Conservation (phyloP, 768 basidiomycete genomes). For the Chalciporus pseudorubinellus region DNA sequence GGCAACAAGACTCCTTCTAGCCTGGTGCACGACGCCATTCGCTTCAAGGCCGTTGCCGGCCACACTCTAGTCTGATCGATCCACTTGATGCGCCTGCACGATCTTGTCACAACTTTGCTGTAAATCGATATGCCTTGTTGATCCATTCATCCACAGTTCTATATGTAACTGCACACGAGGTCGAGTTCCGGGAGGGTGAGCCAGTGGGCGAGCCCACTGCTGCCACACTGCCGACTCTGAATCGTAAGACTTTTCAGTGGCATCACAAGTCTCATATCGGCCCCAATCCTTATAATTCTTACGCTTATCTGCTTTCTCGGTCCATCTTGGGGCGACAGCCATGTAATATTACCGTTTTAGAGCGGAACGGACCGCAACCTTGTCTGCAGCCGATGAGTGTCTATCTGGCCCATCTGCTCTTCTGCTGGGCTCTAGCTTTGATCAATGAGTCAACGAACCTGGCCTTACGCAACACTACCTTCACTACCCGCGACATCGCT, state of each 20-base stretch:
- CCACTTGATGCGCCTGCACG: conserved; percentile 21
- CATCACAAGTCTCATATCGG: not conserved
- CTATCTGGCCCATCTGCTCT: too few species aligned
- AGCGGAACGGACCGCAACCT: not conserved
- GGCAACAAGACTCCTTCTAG: conserved; percentile 18
- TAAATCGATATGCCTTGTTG: conserved; percentile 24
- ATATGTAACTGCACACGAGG: conserved; percentile 3
- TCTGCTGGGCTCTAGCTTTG: not conserved
- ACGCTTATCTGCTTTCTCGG: not conserved
- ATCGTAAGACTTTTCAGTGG: not conserved
- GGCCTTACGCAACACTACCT: too few species aligned
- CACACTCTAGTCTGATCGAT: not conserved
- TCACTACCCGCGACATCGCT: not conserved
- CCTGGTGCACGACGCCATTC: conserved; percentile 18
- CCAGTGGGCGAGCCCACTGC: too few species aligned
- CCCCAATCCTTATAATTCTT: not conserved
- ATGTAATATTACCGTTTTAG: not conserved
- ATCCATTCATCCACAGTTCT: conserved; percentile 3
- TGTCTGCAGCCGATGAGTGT: not conserved
- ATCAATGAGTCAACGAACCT: not conserved
- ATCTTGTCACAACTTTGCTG: conserved; percentile 20
- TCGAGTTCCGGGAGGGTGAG: conserved; percentile 6
- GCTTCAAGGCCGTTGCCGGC: too few species aligned
- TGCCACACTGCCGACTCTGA: too few species aligned
- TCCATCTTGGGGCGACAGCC: not conserved